Evolutionary conservation across 176 grass and related monocot species (phyloP).

Genomic region (Secale cereale): DNA sequence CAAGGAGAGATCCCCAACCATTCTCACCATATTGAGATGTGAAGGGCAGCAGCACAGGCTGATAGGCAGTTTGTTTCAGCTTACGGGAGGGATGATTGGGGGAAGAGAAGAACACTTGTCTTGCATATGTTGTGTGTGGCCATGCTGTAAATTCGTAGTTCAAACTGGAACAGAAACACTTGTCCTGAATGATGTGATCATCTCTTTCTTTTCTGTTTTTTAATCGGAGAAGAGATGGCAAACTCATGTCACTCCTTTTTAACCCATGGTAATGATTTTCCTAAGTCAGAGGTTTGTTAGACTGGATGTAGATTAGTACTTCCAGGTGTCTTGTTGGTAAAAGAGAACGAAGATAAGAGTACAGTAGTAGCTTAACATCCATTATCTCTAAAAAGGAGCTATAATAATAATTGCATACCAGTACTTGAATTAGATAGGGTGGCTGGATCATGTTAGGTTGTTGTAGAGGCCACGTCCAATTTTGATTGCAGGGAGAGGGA

Average conservation of each 20-base stretch:
- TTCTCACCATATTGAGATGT: constrained; percentile 62
- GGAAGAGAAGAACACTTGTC: neutral
- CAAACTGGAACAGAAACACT: neutral
- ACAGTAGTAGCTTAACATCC: too few species aligned
- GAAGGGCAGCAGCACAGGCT: neutral
- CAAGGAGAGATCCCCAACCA: constrained; percentile 62
- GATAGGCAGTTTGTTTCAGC: neutral
- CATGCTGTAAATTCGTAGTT: constrained; percentile 27
- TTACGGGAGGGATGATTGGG: neutral
- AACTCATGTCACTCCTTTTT: neutral
- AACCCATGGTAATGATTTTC: neutral
- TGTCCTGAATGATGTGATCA: neutral
- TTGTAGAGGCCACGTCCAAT: neutral
- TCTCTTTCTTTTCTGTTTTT: neutral
- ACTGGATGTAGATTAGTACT: neutral
- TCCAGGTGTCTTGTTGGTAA: neutral
- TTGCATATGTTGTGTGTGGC: constrained; percentile 8
- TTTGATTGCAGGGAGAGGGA: neutral
- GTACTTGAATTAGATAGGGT: neutral
- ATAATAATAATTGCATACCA: neutral
- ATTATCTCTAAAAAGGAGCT: too few species aligned
- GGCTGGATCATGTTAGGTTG: neutral
- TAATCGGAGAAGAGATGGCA: neutral
- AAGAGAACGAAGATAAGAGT: neutral
- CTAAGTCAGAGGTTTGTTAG: neutral